Evolutionary conservation across 306 rosid genomes (phyloP), one percentile per base, ranked within the genome.

Genomic region (Prosopis cineraria): DNA sequence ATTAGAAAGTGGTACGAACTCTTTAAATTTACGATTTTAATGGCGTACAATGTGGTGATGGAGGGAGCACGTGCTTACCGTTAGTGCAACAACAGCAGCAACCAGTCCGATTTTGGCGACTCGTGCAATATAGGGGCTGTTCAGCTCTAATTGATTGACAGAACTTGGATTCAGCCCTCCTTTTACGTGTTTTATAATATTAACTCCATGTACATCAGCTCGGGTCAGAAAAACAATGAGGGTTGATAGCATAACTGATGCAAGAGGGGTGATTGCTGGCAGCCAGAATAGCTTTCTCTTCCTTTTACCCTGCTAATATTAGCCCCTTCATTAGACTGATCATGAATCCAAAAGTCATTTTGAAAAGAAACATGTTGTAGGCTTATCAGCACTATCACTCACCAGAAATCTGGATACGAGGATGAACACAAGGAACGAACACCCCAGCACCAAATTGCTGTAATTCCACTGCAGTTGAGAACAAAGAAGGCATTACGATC

Each of bases 101-200:
- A 89, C 58, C 27, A 89, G 83, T 74, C 90, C 88, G 55, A 82
- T 74, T 82, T 86, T 91, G 36, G 78, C 87, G 73, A 88, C 70
- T 55, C 79, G 85, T 56, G 88, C 85, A 62, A 81, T 53, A 34
- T 63, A 72, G 9, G 86, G 92, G 73, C 84, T 22, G 2, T 76
- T 59, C 34, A 90, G 48, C 71, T 86, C 80, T 76, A 90, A 59
- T 39, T 63, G 76, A 70, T 79, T 70, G 80, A 84, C 56, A 1
- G 91, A 90, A 73, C 85, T 87, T n/a, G 92, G 95, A 68, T 90
- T 88, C 29, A 88, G 27, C 40, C 95, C 92, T 27, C 77, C 86
- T 73, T 87, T 88, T 62, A 90, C 77, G 73, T 84, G 89, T 81
- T 87, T 90, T 13, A 90, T 87, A 27, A 88, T 88, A 16, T 79